Conservation (phyloP, 441 rosid species). For the Isatis lusitanica region DNA sequence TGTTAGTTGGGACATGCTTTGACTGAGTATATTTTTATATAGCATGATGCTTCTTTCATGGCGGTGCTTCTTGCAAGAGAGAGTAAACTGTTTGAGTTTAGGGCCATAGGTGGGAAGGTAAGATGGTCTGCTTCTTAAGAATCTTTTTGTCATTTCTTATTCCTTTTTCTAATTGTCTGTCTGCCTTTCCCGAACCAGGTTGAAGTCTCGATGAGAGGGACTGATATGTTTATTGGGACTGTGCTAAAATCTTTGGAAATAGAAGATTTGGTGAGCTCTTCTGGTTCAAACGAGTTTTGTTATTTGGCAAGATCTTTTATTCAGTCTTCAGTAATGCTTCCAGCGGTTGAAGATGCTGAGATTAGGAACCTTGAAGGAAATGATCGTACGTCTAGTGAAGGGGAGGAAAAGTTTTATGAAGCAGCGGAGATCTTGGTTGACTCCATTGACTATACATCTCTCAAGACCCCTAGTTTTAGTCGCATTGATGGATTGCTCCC, state of each 20-base stretch:
- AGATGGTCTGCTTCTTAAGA: slow-evolving; percentile 19
- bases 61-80: slow-evolving; percentile 85
- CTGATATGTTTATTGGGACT: slow-evolving; percentile 87
- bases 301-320: slow-evolving; percentile 92
- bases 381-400: slow-evolving; percentile 60
- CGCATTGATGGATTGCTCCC: slow-evolving; percentile 84
- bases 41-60: slow-evolving; percentile 67
- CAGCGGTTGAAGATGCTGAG: slow-evolving; percentile 46
- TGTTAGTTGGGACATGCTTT: slow-evolving; percentile 35
- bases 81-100: slow-evolving; percentile 72
- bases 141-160: slow-evolving; percentile 21
- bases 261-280: slow-evolving; percentile 81
- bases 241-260: slow-evolving; percentile 91
- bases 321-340: slow-evolving; percentile 49
- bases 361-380: slow-evolving; percentile 38
- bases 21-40: slow-evolving; percentile 38
- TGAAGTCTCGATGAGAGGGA: slow-evolving; percentile 77
- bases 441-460: slow-evolving; percentile 47
- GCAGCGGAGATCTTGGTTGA: slow-evolving; percentile 86
- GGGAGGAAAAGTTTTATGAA: slow-evolving; percentile 91
- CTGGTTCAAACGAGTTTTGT: slow-evolving; percentile 51
- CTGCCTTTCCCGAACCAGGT: slow-evolving; percentile 56
- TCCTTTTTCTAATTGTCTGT: slow-evolving; percentile 27
- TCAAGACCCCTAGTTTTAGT: slow-evolving; percentile 76
- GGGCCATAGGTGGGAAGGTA: slow-evolving; percentile 99